Evolutionary conservation across 75 land plant genomes (phyloP).

Genomic region (Picea glauca): DNA sequence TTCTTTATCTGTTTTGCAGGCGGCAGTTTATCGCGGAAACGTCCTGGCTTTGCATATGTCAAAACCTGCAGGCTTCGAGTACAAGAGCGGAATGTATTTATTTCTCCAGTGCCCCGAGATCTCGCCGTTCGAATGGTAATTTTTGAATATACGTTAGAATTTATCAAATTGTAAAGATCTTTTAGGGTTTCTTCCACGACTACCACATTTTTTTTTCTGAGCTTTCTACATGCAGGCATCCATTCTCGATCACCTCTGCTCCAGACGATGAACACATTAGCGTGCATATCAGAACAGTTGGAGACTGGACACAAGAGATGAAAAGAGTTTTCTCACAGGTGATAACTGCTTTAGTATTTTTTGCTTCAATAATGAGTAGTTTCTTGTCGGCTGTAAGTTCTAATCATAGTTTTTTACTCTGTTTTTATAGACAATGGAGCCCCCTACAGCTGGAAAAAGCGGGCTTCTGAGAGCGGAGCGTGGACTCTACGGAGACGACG

Average conservation of each 20-base stretch:
- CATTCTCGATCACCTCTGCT: constrained; percentile 67
- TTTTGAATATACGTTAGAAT: background rate
- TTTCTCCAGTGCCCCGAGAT: constrained; percentile 64
- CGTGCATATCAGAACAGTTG: constrained; percentile 53
- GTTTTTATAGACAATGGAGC: constrained; percentile 37
- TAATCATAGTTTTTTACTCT: too few species aligned
- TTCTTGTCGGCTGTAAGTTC: background rate
- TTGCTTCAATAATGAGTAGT: background rate
- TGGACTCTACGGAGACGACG: background rate
- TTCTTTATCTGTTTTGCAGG: constrained; percentile 25
- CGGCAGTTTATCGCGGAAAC: constrained; percentile 60
- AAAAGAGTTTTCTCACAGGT: constrained; percentile 40
- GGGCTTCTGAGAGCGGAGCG: constrained; percentile 70
- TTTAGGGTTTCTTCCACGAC: background rate
- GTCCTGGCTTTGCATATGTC: constrained; percentile 72
- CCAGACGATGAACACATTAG: constrained; percentile 56
- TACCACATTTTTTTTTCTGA: background rate
- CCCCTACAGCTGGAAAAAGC: constrained; percentile 51
- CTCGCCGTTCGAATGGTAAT: constrained; percentile 80
- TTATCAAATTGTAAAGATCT: background rate
- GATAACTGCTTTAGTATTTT: background rate
- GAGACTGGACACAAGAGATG: constrained; percentile 55
- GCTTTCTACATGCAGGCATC: constrained; percentile 37
- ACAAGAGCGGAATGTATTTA: constrained; percentile 77
- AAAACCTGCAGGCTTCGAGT: constrained; percentile 64